phyloP scores from a whole-genome alignment of 2,329 filamentous ascomycete genomes.

The Colletotrichum tofieldiae region DNA sequence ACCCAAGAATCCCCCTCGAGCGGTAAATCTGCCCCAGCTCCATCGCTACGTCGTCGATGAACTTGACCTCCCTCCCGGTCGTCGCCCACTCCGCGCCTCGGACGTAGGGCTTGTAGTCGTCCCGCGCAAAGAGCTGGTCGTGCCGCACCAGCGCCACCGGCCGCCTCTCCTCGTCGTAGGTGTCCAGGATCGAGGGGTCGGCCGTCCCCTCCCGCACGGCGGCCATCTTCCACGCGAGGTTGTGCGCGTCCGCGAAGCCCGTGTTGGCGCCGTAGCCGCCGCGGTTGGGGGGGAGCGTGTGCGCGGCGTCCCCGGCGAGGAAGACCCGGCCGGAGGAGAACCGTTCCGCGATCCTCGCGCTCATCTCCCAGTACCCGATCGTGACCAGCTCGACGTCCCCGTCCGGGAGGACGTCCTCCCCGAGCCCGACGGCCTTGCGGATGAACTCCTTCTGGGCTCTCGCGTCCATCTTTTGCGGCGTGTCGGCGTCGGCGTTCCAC shows the following conservation, averaged over 20 bases:
- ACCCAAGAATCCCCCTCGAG: not conserved
- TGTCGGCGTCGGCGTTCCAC: slow-evolving; percentile 10
- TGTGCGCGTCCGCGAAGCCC: slow-evolving; percentile 56
- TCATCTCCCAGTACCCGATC: slow-evolving; percentile 46
- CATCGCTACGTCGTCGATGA: slow-evolving; percentile 20
- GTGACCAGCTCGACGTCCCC: slow-evolving; percentile 44
- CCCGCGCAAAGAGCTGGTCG: slow-evolving; percentile 47
- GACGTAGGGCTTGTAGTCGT: slow-evolving; percentile 44
- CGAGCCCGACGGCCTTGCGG: slow-evolving; percentile 16
- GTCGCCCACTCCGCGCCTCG: slow-evolving; percentile 34
- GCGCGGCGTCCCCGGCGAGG: slow-evolving; percentile 43
- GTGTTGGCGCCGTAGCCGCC: slow-evolving; percentile 34
- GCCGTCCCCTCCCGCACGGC: slow-evolving; percentile 50
- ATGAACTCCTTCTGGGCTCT: slow-evolving; percentile 13
- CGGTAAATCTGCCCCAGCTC: slow-evolving; percentile 31
- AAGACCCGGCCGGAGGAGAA: slow-evolving; percentile 35
- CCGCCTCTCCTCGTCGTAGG: slow-evolving; percentile 57
- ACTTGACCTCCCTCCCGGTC: not conserved
- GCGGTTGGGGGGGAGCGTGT: slow-evolving; percentile 35
- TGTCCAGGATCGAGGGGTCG: slow-evolving; percentile 49
- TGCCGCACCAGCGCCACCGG: slow-evolving; percentile 51
- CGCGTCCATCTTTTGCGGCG: not conserved
- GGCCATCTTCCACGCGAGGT: slow-evolving; percentile 61
- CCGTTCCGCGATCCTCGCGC: slow-evolving; percentile 29
- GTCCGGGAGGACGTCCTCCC: slow-evolving; percentile 24